A percentile compares a stretch with the other conserved stretches of the same genome.
Evolutionary conservation across 192 early-diverging fungal species (phyloP).

Genomic region (Lunasporangiospora selenospora): DNA sequence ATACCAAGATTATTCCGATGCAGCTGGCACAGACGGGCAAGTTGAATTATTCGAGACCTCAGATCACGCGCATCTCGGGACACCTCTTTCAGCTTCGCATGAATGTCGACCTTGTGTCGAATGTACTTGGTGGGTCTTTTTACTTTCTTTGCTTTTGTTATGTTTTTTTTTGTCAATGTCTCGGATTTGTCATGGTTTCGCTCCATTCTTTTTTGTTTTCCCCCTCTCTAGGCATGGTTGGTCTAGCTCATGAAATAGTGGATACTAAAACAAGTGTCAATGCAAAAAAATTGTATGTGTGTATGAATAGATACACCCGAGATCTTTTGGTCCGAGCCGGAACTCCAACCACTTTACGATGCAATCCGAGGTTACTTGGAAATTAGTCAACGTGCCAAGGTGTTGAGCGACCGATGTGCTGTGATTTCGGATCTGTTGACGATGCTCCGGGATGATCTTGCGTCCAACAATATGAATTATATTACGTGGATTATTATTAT

Average conservation of each 20-base stretch:
- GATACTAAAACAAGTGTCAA: no score
- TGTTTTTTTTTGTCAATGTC: background rate
- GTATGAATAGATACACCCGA: constrained; percentile 68
- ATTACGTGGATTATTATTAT: constrained; percentile 71
- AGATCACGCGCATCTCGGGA: constrained; percentile 63
- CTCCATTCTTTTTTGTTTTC: background rate
- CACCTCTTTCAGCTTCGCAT: constrained; percentile 78
- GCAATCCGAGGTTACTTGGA: constrained; percentile 82
- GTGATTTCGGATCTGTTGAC: constrained; percentile 67
- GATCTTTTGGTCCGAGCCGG: constrained; percentile 85
- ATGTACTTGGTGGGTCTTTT: constrained; percentile 69
- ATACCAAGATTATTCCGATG: constrained; percentile 65
- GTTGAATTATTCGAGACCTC: constrained; percentile 54
- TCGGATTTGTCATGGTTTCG: background rate
- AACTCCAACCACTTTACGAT: constrained; percentile 77
- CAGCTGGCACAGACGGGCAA: constrained; percentile 63
- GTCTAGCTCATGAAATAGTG: no score
- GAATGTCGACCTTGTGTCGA: constrained; percentile 84
- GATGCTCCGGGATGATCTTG: constrained; percentile 68
- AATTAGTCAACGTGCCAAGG: constrained; percentile 64
- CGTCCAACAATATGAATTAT: constrained; percentile 60
- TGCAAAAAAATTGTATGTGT: no score
- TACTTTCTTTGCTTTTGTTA: background rate
- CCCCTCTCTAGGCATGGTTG: no score
- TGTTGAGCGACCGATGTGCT: constrained; percentile 62